A percentile compares a stretch with the other conserved stretches of the same genome.
Evolutionary conservation across 345 rosid genomes (phyloP).

Genomic region (Salix viminalis): DNA sequence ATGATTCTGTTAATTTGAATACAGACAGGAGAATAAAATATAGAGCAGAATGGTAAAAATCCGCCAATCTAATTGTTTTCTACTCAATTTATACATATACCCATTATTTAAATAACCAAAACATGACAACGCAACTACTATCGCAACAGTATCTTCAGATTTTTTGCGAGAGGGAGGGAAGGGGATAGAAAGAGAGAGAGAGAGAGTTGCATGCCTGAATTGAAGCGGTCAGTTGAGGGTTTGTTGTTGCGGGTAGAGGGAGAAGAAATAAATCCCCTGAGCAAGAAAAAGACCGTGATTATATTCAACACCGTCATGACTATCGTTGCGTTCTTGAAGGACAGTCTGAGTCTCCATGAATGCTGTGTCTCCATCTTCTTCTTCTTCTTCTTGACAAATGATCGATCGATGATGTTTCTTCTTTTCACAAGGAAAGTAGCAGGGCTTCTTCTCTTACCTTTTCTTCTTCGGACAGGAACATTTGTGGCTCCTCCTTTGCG

Average conservation of each 20-base stretch:
- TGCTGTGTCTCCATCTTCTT: slow-evolving; percentile 43
- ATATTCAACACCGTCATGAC: slow-evolving; percentile 53
- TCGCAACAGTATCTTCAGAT: background rate
- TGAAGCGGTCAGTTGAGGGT: slow-evolving; percentile 36
- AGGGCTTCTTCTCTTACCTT: background rate
- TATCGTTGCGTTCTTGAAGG: slow-evolving; percentile 79
- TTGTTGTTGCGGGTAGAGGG: slow-evolving; percentile 35
- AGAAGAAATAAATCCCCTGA: slow-evolving; percentile 52
- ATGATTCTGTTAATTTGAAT: background rate
- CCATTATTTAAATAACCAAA: background rate
- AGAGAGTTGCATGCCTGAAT: slow-evolving; percentile 36
- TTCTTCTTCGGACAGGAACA: background rate
- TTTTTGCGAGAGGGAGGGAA: background rate
- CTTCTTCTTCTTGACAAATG: background rate
- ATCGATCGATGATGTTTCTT: background rate
- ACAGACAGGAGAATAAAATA: background rate
- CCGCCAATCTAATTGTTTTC: background rate
- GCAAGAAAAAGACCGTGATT: slow-evolving; percentile 48
- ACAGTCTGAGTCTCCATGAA: slow-evolving; percentile 56
- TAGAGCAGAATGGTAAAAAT: background rate
- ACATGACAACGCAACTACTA: too few species aligned
- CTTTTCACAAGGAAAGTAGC: background rate
- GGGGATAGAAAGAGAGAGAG: background rate
- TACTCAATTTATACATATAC: background rate
- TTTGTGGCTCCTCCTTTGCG: background rate